phyloP scores from a whole-genome alignment of 441 rosid genomes.

The Gossypium trilobum region DNA sequence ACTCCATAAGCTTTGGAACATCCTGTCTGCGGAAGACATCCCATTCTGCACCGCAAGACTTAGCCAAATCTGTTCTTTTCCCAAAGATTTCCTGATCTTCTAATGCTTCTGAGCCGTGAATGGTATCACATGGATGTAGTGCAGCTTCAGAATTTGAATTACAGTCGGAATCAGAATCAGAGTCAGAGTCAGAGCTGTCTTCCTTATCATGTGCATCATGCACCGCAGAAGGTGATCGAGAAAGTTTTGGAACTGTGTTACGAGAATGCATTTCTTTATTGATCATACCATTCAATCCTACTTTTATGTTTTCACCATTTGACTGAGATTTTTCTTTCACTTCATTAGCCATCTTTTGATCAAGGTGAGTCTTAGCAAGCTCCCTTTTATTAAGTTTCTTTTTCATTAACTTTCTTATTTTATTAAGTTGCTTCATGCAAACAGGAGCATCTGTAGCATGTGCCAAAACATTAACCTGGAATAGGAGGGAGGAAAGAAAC shows the following conservation, averaged over 20 bases:
- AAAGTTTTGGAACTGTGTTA: slow-evolving; percentile 34
- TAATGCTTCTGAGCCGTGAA: slow-evolving; percentile 28
- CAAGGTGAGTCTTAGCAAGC: slow-evolving; percentile 17
- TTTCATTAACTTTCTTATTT: slow-evolving; percentile 61
- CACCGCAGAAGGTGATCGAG: slow-evolving; percentile 35
- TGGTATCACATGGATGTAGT: slow-evolving; percentile 28
- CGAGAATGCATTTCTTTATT: slow-evolving; percentile 29
- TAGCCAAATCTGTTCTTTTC: slow-evolving; percentile 27
- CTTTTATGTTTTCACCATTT: slow-evolving; percentile 25
- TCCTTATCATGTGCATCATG: slow-evolving; percentile 28
- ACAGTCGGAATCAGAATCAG: slow-evolving; percentile 42
- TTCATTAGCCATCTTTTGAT: slow-evolving; percentile 22
- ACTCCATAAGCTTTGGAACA: slow-evolving; percentile 71
- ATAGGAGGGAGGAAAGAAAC: slow-evolving; percentile 21
- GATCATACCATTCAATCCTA: slow-evolving; percentile 23
- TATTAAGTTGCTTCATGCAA: slow-evolving; percentile 69
- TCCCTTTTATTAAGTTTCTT: slow-evolving; percentile 38
- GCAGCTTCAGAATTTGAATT: slow-evolving; percentile 49
- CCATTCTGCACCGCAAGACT: slow-evolving; percentile 77
- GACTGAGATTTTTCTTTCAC: slow-evolving; percentile 20
- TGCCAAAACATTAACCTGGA: slow-evolving; percentile 86
- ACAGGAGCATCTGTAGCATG: slow-evolving; percentile 66
- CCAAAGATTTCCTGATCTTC: slow-evolving; percentile 24
- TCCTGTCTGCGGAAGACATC: slow-evolving; percentile 90
- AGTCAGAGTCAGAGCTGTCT: slow-evolving; percentile 26